Evolutionary conservation across 345 rosid genomes (phyloP).

Genomic region (Euphorbia tirucalli): DNA sequence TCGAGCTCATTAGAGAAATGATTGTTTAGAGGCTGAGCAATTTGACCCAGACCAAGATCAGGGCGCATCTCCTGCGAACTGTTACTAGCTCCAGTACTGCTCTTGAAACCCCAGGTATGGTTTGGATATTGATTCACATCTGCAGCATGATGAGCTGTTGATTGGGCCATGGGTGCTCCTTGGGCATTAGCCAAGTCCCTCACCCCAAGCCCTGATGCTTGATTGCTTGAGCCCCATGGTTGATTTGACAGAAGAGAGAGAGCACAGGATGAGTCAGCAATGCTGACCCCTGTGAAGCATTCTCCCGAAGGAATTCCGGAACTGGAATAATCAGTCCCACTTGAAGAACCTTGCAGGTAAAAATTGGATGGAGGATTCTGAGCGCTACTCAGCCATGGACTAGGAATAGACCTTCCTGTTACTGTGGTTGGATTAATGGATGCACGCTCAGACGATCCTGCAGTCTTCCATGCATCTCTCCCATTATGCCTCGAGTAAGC

Average conservation of each 20-base stretch:
- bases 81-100: conserved; percentile 29
- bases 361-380: conserved; percentile 48
- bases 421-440: conserved; percentile 26
- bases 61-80: conserved; percentile 40
- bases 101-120: conserved; percentile 58
- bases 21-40: conserved; percentile 38
- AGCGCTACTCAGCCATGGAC: conserved; percentile 43
- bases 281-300: conserved; percentile 56
- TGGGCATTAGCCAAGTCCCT: conserved; percentile 38
- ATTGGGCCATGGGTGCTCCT: conserved; percentile 48
- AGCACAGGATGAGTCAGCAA: conserved; percentile 78
- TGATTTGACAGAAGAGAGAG: conserved; percentile 99
- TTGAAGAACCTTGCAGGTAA: conserved; percentile 46
- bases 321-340: conserved; percentile 49
- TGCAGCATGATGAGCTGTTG: conserved; percentile 41
- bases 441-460: conserved; percentile 33
- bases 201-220: conserved; percentile 35
- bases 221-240: conserved; percentile 53
- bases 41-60: conserved; percentile 50
- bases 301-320: conserved; percentile 53
- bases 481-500: conserved; percentile 40
- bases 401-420: conserved; percentile 35
- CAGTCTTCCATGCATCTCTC: conserved; percentile 40
- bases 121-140: conserved; percentile 43
- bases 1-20: conserved; percentile 53